Evolutionary conservation across 306 rosid genomes (phyloP).

Genomic region (Sindora glabra): DNA sequence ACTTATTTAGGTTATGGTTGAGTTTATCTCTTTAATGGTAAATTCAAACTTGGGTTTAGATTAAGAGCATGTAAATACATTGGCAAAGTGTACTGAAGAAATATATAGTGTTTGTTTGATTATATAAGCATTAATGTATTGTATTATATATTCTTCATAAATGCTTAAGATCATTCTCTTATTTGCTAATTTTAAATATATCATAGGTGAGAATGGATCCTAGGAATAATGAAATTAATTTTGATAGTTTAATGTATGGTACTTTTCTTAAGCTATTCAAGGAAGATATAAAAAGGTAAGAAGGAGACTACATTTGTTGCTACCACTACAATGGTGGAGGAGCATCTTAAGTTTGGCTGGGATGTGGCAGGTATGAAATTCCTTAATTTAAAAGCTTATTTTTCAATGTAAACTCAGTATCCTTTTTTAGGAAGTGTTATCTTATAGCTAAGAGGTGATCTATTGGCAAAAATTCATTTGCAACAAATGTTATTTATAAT

Average conservation of each 20-base stretch:
- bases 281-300: slow-evolving; percentile 80
- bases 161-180: slow-evolving; percentile 4
- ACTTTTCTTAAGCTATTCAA: slow-evolving; percentile 55
- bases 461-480: neutral
- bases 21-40: too few species aligned
- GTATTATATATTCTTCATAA: too few species aligned
- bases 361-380: slow-evolving; percentile 72
- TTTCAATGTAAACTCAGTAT: slow-evolving; percentile 8
- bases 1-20: too few species aligned
- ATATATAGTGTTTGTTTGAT: too few species aligned
- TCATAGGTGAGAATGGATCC: slow-evolving; percentile 85
- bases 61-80: too few species aligned
- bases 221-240: slow-evolving; percentile 77
- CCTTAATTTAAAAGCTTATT: neutral
- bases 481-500: too few species aligned
- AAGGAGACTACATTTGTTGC: slow-evolving; percentile 80
- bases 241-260: too few species aligned
- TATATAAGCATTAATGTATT: too few species aligned
- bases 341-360: slow-evolving; percentile 94
- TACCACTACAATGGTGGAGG: slow-evolving; percentile 95
- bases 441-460: neutral
- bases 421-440: neutral
- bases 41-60: too few species aligned
- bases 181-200: slow-evolving; percentile 13
- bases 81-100: too few species aligned